Evolutionary conservation across 2,329 filamentous ascomycete genomes (phyloP), one percentile per base, ranked within the genome.

Genomic region (Acephala macrosclerotiorum): DNA sequence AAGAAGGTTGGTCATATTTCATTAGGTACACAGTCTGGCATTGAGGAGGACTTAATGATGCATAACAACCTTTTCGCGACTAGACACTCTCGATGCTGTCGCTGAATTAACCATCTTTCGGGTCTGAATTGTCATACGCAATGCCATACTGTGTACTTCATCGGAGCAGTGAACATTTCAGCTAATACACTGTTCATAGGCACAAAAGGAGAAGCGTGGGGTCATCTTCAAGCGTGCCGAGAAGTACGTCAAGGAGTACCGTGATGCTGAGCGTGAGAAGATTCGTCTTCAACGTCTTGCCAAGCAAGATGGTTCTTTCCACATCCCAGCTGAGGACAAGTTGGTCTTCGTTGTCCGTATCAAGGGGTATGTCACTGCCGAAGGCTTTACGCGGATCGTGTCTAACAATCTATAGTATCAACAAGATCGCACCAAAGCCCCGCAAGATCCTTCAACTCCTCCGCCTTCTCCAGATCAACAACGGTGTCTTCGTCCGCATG

Each of bases 181-280:
- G 76, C 80, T 84, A 72, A 84, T 78, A 53, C 60, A 73, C 74
- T 75, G 73, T 63, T 56, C 71, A 79, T 77, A 99, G 93, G 90
- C 92, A 86, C 96, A 92, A 89, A 99, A 98, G 90, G 91, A 97
- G 87, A 99, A 98, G 92, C 94, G 96, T 79, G 86, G 87, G 76
- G 92, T 95, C 80, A 97, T 99, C 91, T 99, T 99, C 93, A 97
- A 98, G 91, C 94, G 96, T 83, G 96, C 96, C 78, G 96, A 99
- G 89, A 94, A 96, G 84, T 99, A 99, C 87, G 94, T 99, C 78
- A 95, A 97, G 89, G 96, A 99, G 87, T 99, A 99, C 89, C 96
- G 95, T 76, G 94, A 97, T 83, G 89, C 89, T 66, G 96, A 99
- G 91, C 94, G 94, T 77, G 96, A 99, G 91, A 97, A 97, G 90